These are phyloP conservation scores for Lachancea fermentati DNA, from an alignment of 805 yeast genomes.

Conservation along the genomic window DNA sequence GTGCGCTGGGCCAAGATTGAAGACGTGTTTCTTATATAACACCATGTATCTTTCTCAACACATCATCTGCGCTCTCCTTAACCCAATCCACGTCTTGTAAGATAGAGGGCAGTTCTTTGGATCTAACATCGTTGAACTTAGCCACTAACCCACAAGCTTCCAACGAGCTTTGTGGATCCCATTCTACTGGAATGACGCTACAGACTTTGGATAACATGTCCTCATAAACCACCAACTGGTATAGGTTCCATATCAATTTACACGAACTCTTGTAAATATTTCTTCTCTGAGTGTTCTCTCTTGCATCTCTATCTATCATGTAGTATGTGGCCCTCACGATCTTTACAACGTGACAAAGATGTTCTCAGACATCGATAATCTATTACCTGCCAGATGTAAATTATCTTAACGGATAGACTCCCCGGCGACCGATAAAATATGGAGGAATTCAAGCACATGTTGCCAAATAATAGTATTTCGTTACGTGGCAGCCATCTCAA, in stretches of 20 bases:
- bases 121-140: slow-evolving; percentile 8
- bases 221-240: slow-evolving; percentile 10
- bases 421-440: no score
- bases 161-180: slow-evolving; percentile 10
- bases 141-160: slow-evolving; percentile 11
- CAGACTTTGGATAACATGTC: slow-evolving; percentile 12
- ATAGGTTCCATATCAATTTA: slow-evolving; percentile 11
- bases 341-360: not conserved
- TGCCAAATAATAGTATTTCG: no score
- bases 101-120: slow-evolving; percentile 1
- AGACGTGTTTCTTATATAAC: slow-evolving; percentile 4
- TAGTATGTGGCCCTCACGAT: slow-evolving; percentile 1
- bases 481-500: no score
- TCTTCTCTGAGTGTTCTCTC: slow-evolving; percentile 3
- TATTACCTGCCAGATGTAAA: not conserved
- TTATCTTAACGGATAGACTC: not conserved
- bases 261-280: slow-evolving; percentile 12
- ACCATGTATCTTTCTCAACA: slow-evolving; percentile 30
- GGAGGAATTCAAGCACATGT: no score
- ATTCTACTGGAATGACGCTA: slow-evolving; percentile 10
- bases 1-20: slow-evolving; percentile 5
- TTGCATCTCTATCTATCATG: slow-evolving; percentile 8
- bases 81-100: slow-evolving; percentile 31
- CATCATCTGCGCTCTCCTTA: slow-evolving; percentile 32
- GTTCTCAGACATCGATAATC: not conserved